Base-by-base conservation (phyloP, 805 yeast species). In the Candida cerambycidarum region DNA sequence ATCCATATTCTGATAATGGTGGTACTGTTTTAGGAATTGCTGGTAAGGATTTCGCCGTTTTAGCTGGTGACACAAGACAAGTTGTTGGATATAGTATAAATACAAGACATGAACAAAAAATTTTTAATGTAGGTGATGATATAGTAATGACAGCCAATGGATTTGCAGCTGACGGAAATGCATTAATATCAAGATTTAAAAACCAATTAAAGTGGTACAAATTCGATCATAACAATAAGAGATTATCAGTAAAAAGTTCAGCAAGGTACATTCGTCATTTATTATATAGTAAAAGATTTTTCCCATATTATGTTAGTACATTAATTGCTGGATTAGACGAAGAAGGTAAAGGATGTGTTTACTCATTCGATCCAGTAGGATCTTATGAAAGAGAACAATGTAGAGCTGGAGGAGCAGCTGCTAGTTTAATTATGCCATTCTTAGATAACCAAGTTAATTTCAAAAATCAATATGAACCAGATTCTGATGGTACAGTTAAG, bases 11-110 rank as follows among this genome's bases (percentile, higher is more conserved):
- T 23, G 96, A 90, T 65, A 89, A 90, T 57, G 99, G 99, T 56
- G 99, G 99, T 58, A 92, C 98, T 6, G 90, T 92, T 42, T 71
- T 93, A 53, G 99, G 98, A 41, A 93, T 93, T 65, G 97, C 99
- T 1, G 99, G 99, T 39, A 87, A 89, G 62, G 97, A 93, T 65
- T 93, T 89, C 58, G 97, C 96, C 14, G 93, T 93, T 27, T 74
- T 93, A 47, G 99, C 99, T 0, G 98, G 98, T 35, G 99, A 93
- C 64, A 93, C 99, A n/a, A 84, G 99, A 73, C 95, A 86, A 58
- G 88, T 96, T 4, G 83, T 85, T 14, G 99, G 97, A 16, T 93
- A 89, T 68, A 82, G 87, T 49, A 93, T 93, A 63, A 89, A 93
- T 63, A 83, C 97, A 8, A 82, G 99, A 59, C 83, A 85, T 63